Evolutionary conservation across 441 rosid species (phyloP), one percentile per base, ranked within the genome.

Genomic region (Erysimum pusillum): DNA sequence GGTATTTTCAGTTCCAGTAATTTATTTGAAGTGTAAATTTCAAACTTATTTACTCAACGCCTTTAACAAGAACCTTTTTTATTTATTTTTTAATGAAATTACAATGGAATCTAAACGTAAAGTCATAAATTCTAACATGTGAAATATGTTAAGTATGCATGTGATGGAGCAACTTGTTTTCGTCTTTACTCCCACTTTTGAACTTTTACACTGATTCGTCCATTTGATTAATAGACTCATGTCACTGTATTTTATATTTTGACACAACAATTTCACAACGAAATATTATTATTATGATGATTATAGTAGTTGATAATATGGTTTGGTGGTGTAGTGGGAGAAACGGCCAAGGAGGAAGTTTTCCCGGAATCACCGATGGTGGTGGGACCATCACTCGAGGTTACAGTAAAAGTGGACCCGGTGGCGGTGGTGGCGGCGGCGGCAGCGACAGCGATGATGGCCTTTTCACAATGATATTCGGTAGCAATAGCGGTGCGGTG

Each of bases 321-420:
- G 41, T 51, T 57, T 71, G 73, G 62, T 77, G 63, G 49, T 64
- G 42, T 22, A 75, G 83, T 67, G 80, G 84, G 20, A 61, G 79
- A 69, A 74, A 70, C 64, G 38, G 76, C 70, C 63, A 46, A 46
- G 74, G 75, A 56, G 68, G 63, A 67, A 54, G 64, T 53, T 72
- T 72, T 59, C 17, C 69, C 41, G 76, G 79, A 54, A 52, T 42
- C 78, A 88, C 91, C 72, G 87, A 83, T 71, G 82, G 75, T 46
- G 80, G 86, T 25, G 88, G 65, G 81, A 74, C 85, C 80, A 25
- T 41, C 28, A 58, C 90, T 48, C 78, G 75, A 5, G 82, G 82
- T n/a, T 74, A 74, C 18, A 79, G 63, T 61, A 63, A 69, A 49
- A 62, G 67, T 69, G 82, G 82, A 57, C 53, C 71, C 35, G 67